Conservation (phyloP, 129 eudicot species). For the Flaveria robusta region DNA sequence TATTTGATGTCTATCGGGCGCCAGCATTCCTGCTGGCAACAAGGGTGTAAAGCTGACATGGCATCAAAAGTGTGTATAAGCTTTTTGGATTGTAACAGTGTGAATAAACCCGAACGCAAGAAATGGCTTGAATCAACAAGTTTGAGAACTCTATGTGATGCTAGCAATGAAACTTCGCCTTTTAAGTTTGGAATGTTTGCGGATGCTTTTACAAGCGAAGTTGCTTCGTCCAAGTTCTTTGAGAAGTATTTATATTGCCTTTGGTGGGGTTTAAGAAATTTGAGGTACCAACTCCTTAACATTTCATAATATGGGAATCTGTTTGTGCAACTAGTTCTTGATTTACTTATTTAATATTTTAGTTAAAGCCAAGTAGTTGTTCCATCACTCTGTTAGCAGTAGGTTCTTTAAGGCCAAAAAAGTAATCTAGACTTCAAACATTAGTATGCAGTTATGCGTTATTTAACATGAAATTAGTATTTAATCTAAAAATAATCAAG, state of each 20-base stretch:
- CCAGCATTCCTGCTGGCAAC: conserved; percentile 84
- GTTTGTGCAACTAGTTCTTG: conserved; percentile 6
- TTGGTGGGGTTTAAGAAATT: conserved; percentile 95
- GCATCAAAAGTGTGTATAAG: conserved; percentile 51
- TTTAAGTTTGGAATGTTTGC: conserved; percentile 97
- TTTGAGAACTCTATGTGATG: conserved; percentile 62
- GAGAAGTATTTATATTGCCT: conserved; percentile 85
- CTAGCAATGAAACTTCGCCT: conserved; percentile 56
- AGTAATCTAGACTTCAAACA: too few species aligned
- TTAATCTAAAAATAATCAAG: not conserved
- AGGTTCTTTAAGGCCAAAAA: not conserved
- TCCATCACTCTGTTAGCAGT: not conserved
- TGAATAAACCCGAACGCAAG: conserved; percentile 45
- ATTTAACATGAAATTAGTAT: conserved; percentile 1
- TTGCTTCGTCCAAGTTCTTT: conserved; percentile 70
- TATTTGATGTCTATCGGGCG: conserved; percentile 83
- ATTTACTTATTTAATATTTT: not conserved
- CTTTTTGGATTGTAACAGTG: conserved; percentile 68
- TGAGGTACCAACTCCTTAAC: conserved; percentile 52
- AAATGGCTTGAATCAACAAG: conserved; percentile 71
- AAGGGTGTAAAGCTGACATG: conserved; percentile 60
- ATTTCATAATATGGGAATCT: not conserved
- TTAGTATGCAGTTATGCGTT: not conserved
- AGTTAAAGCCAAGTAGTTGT: not conserved
- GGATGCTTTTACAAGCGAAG: conserved; percentile 86